Evolutionary conservation across 257 asterid genomes (phyloP).

Genomic region (Solanum habrochaites): DNA sequence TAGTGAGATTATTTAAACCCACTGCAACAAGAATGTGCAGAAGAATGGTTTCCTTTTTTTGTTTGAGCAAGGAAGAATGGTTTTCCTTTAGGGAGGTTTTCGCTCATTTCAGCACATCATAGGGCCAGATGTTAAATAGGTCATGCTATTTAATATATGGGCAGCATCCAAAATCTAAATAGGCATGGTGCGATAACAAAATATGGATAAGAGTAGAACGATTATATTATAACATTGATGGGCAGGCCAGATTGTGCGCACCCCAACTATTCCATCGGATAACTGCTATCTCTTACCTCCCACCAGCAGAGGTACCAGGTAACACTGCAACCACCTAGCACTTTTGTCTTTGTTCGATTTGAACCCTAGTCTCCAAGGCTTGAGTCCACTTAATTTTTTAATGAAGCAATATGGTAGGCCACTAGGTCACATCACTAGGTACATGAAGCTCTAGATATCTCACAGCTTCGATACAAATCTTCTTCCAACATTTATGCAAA

Average conservation of each 20-base stretch:
- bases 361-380: background rate
- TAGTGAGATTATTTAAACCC: background rate
- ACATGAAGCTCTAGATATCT: background rate
- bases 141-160: background rate
- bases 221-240: background rate
- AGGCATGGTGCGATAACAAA: background rate
- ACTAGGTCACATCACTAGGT: background rate
- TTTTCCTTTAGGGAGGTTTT: background rate
- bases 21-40: background rate
- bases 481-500: background rate
- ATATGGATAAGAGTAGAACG: background rate
- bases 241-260: background rate
- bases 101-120: background rate
- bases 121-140: background rate
- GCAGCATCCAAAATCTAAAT: background rate
- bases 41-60: background rate
- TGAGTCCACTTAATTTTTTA: background rate
- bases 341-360: background rate
- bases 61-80: background rate
- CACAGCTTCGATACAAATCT: background rate
- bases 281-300: background rate
- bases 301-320: background rate
- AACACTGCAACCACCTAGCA: background rate
- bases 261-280: background rate
- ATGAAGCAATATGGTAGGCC: background rate